A percentile compares a stretch with the other conserved stretches of the same genome.
phyloP scores from a whole-genome alignment of 345 rosid species.

The Gynandropsis gynandra region DNA sequence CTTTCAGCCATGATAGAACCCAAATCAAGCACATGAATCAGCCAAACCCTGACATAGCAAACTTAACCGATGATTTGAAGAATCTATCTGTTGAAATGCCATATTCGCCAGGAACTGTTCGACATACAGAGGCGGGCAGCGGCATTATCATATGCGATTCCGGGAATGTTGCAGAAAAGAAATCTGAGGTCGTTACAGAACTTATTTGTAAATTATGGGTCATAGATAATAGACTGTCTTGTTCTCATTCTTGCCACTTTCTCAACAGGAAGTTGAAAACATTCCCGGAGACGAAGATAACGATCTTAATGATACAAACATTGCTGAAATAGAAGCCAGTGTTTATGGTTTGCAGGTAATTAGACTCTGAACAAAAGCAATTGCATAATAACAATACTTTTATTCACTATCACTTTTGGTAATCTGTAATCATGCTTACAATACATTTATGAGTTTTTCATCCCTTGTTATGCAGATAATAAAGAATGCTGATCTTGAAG shows the following conservation, averaged over 20 bases:
- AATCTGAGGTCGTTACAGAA: conserved; percentile 24
- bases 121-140: conserved; percentile 24
- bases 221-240: neutral
- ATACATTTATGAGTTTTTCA: no score
- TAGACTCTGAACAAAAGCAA: neutral
- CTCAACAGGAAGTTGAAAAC: conserved; percentile 33
- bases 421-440: no score
- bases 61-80: conserved; percentile 16
- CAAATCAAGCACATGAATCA: conserved; percentile 20
- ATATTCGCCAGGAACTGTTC: conserved; percentile 25
- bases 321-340: conserved; percentile 67
- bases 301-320: conserved; percentile 36
- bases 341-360: conserved; percentile 62
- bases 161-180: conserved; percentile 26
- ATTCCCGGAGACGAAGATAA: conserved; percentile 29
- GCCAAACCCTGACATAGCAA: conserved; percentile 22
- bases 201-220: neutral
- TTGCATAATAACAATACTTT: conserved; percentile 2
- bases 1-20: conserved; percentile 22
- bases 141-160: conserved; percentile 24
- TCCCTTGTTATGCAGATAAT: no score
- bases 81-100: conserved; percentile 20
- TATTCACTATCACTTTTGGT: no score
- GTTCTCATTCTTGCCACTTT: conserved; percentile 13
- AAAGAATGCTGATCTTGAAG: conserved; percentile 63